Percentiles rank a stretch among this genome's conserved stretches.
Conservation (phyloP, 441 rosid genomes). For the Brassica balearica region DNA sequence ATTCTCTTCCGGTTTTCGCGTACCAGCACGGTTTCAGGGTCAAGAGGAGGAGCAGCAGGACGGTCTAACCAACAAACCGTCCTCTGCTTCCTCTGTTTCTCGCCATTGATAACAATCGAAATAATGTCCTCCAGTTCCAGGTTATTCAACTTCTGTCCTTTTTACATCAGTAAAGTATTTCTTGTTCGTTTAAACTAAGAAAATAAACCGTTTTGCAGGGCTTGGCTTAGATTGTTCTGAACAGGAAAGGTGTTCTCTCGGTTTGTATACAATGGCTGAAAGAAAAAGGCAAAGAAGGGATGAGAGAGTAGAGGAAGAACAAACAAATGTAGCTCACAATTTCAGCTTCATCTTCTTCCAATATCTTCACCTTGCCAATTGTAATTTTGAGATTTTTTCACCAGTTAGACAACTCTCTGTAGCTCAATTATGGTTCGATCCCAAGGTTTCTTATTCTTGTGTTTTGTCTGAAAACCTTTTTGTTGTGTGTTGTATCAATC, state of each 20-base stretch:
- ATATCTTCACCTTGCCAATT: slow-evolving; percentile 39
- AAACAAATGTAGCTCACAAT: slow-evolving; percentile 48
- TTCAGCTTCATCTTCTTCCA: slow-evolving; percentile 61
- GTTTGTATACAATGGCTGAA: slow-evolving; percentile 53
- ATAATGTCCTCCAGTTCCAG: slow-evolving; percentile 40
- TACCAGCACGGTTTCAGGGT: slow-evolving; percentile 95
- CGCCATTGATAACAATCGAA: slow-evolving; percentile 61
- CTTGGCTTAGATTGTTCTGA: slow-evolving; percentile 31
- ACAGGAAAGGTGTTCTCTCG: slow-evolving; percentile 45
- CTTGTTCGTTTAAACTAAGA: slow-evolving; percentile 23
- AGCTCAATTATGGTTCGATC: not conserved
- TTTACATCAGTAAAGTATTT: slow-evolving; percentile 9
- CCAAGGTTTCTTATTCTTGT: slow-evolving; percentile 25
- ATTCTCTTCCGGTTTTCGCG: slow-evolving; percentile 66
- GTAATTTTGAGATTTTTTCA: slow-evolving; percentile 46
- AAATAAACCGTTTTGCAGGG: slow-evolving; percentile 1
- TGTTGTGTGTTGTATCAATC: slow-evolving; percentile 18
- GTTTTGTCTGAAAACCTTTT: slow-evolving; percentile 18
- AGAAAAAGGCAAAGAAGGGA: slow-evolving; percentile 23
- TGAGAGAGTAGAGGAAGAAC: slow-evolving; percentile 39
- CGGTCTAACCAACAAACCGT: slow-evolving; percentile 71
- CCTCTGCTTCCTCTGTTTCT: slow-evolving; percentile 87
- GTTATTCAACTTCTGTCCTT: slow-evolving; percentile 43
- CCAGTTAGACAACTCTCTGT: slow-evolving; percentile 36
- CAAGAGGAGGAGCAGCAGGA: slow-evolving; percentile 85